A percentile compares a stretch with the other conserved stretches of the same genome.
Evolutionary conservation across 495 filamentous ascomycete genomes (phyloP).

Genomic region (Immersiella caudata): DNA sequence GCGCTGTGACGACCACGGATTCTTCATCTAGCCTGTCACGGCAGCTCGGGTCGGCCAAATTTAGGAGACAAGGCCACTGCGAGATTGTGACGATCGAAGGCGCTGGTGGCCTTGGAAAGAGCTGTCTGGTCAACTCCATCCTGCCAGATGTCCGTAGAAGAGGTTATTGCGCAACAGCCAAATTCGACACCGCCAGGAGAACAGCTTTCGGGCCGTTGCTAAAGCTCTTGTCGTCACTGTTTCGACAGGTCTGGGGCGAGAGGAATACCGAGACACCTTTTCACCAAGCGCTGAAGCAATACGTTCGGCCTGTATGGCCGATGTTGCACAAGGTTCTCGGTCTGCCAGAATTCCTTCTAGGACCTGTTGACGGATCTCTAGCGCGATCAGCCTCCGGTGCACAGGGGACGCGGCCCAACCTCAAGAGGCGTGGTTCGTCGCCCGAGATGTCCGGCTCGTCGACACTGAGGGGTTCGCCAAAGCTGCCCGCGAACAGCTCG

Average conservation of each 20-base stretch:
- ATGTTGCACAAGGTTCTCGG: slow-evolving; percentile 75
- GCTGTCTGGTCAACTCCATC: slow-evolving; percentile 76
- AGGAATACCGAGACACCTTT: slow-evolving; percentile 82
- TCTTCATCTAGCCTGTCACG: slow-evolving; percentile 45
- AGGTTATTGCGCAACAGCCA: slow-evolving; percentile 82
- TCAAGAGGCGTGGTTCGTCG: slow-evolving; percentile 47
- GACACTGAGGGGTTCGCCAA: slow-evolving; percentile 19
- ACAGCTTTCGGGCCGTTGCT: slow-evolving; percentile 84
- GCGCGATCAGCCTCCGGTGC: slow-evolving; percentile 25
- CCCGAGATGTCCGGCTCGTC: slow-evolving; percentile 39
- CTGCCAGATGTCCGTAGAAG: slow-evolving; percentile 69
- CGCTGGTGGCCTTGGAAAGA: slow-evolving; percentile 79
- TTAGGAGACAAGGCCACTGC: slow-evolving; percentile 67
- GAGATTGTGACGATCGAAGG: slow-evolving; percentile 81
- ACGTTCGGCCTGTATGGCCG: slow-evolving; percentile 76
- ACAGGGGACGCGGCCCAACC: slow-evolving; percentile 26
- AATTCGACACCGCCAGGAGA: slow-evolving; percentile 79
- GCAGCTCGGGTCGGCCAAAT: slow-evolving; percentile 56
- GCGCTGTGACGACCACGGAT: slow-evolving; percentile 33
- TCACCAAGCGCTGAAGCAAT: slow-evolving; percentile 71
- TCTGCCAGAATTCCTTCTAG: slow-evolving; percentile 74
- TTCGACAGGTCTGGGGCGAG: slow-evolving; percentile 91
- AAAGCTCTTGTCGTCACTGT: slow-evolving; percentile 75
- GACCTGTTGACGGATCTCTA: slow-evolving; percentile 34
- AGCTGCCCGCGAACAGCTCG: slow-evolving; percentile 53